A percentile compares a stretch with the other conserved stretches of the same genome.
Conservation (phyloP, 2,329 filamentous ascomycete genomes). For the Sphaerostilbella broomeana region DNA sequence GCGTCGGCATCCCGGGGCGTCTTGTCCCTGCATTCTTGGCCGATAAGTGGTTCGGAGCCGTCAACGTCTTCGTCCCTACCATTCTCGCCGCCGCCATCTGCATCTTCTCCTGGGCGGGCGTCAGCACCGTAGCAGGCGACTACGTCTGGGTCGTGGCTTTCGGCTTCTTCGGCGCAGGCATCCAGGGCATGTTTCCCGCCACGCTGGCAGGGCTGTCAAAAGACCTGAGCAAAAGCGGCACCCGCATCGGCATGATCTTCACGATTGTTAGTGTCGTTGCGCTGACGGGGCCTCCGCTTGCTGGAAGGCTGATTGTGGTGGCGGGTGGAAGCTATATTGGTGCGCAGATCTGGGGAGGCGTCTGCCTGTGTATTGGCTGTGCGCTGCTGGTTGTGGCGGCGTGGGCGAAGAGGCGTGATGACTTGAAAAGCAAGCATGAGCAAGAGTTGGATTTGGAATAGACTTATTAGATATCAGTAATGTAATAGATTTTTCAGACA, state of each 20-base stretch:
- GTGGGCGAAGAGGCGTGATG: constrained; percentile 24
- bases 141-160: constrained; percentile 59
- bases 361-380: constrained; percentile 37
- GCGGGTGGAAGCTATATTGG: constrained; percentile 39
- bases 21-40: constrained; percentile 49
- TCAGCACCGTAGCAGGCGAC: constrained; percentile 27
- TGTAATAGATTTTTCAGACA: too few species aligned
- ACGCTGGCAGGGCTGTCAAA: constrained; percentile 38
- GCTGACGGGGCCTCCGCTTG: constrained; percentile 48
- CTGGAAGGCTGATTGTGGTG: constrained; percentile 42
- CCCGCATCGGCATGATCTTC: constrained; percentile 55
- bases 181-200: constrained; percentile 62
- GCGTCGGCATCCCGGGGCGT: constrained; percentile 49
- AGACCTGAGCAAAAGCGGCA: constrained; percentile 48
- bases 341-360: constrained; percentile 46
- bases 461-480: too few species aligned
- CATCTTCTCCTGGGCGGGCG: constrained; percentile 48
- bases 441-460: neutral
- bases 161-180: constrained; percentile 55
- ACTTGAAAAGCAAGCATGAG: constrained; percentile 6
- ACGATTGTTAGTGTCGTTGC: constrained; percentile 49
- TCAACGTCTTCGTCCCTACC: constrained; percentile 49
- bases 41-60: constrained; percentile 45
- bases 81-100: constrained; percentile 40
- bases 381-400: constrained; percentile 35